phyloP scores from a whole-genome alignment of 805 yeast genomes.

The Spathaspora passalidarum region DNA sequence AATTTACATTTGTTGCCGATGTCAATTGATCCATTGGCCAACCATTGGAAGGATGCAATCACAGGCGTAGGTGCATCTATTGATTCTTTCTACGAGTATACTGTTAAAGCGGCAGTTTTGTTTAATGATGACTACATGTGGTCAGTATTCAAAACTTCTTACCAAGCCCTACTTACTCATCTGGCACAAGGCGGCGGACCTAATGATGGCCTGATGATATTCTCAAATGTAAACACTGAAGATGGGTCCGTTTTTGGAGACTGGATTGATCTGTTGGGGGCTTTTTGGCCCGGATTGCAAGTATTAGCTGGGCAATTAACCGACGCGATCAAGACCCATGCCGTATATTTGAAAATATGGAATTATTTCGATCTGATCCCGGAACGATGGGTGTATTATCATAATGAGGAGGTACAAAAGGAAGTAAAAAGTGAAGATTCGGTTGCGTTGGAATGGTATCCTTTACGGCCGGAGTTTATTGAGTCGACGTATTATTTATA shows the following conservation, averaged over 20 bases:
- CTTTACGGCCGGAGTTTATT: conserved; percentile 86
- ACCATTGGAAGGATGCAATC: conserved; percentile 53
- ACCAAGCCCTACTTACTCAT: conserved; percentile 49
- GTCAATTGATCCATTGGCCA: conserved; percentile 62
- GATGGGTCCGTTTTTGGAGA: conserved; percentile 48
- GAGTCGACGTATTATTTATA: conserved; percentile 85
- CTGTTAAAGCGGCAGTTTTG: conserved; percentile 70
- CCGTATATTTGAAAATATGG: conserved; percentile 74
- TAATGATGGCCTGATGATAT: conserved; percentile 30
- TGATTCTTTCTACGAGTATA: conserved; percentile 88
- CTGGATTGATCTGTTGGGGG: conserved; percentile 87
- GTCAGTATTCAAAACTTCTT: conserved; percentile 48
- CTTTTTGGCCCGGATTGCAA: conserved; percentile 85
- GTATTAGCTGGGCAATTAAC: conserved; percentile 72
- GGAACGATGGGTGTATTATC: conserved; percentile 68
- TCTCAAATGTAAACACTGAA: conserved; percentile 56
- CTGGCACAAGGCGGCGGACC: conserved; percentile 32
- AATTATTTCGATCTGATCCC: conserved; percentile 77
- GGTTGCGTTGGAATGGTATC: conserved; percentile 81
- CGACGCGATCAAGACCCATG: conserved; percentile 62
- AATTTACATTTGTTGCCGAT: conserved; percentile 68
- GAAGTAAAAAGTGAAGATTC: conserved; percentile 10
- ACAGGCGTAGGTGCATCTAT: conserved; percentile 90
- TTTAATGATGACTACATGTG: conserved; percentile 67
- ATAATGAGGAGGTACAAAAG: conserved; percentile 2